Evolutionary conservation across 2,329 filamentous ascomycete species (phyloP), one percentile per base, ranked within the genome.

Genomic region (Fusarium sp.): DNA sequence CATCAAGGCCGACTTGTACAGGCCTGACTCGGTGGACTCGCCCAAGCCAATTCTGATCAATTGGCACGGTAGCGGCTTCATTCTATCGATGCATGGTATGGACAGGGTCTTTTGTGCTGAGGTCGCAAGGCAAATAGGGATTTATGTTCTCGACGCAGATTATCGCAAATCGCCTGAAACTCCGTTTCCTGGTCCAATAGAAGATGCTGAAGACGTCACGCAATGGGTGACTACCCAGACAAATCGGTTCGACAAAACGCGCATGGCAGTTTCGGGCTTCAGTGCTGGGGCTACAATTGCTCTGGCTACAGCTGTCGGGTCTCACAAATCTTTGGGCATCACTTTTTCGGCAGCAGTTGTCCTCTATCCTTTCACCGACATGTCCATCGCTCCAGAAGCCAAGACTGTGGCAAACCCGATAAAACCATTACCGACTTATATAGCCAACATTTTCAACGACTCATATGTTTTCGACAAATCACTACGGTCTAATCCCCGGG

Each of bases 11-110:
- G 59, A 51, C 38, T n/a, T 65, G 9, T 65, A 65, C 14, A 36
- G 39, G 1, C 52, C 58, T 5, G 36, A 10, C 9, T 40, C 51
- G 2, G 7, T 26, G 7, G 42, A 10, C 22, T 19, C 33, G 1
- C 3, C 24, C 7, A 65, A 39, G 34, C 46, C 56, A 7, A 28
- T 65, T 9, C 31, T 65, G 10, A 38, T 64, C 50, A 64, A 64
- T 17, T 64, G 61, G 61, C 61, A 64, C 17, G 61, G 61, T 17
- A 64, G 61, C 31, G 61, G 61, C 21, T 64, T 64, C 26, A 51
- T 60, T 19, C n/a, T 64, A 6, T 21, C 39, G 6, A 22, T 15
- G 15, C 45, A 59, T 26, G 50, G 56, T 5, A 36, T 15, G 15
- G 56, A 64, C 19, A 40, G 33, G 15, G 33, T 14, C n/a, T 64